Evolutionary conservation across 768 basidiomycete genomes (phyloP), one percentile per base, ranked within the genome.

Genomic region (Boletales sp.): DNA sequence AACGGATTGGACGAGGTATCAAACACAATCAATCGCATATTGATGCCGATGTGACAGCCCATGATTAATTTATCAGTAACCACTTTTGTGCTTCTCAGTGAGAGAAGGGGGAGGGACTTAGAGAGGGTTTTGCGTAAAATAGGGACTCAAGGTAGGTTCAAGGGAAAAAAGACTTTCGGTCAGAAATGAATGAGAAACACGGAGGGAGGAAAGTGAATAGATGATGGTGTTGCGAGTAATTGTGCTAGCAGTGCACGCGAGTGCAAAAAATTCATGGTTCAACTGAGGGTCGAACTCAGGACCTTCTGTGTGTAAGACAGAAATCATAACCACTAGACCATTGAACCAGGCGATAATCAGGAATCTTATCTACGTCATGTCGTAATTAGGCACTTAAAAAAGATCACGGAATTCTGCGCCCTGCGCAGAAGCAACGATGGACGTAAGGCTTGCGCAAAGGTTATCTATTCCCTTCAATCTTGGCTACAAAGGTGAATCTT

Each of bases 251-350:
- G 3, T 28, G 25, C 6, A 5, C 25, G 25, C 2, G 31, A 15
- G 14, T 9, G 15, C 37, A 21, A 43, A 58, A 62, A 64, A 56
- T 68, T 62, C 56, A 59, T 79, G 78, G 75, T 58, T 72, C 74
- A 77, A 70, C 66, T 68, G 66, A 68, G 66, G 66, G 54, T 68
- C 68, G 66, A 68, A 68, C 66, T 68, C 66, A 68, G 66, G 66
- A 68, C 66, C 66, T 68, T 68, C 66, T 68, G 66, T 68, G 66
- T 68, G 66, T 68, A 68, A 76, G 76, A 78, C 74, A 75, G 74
- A 77, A 72, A 76, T 74, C 74, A 77, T 77, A 77, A 77, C 76
- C 76, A 76, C 76, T 77, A 77, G 74, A 74, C 76, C 73, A 79
- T 74, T 78, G 76, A 73, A 77, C 75, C 76, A 34, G 49, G 39